phyloP scores from a whole-genome alignment of 352 stramenopile species.

The Elongisporangium prolatum region DNA sequence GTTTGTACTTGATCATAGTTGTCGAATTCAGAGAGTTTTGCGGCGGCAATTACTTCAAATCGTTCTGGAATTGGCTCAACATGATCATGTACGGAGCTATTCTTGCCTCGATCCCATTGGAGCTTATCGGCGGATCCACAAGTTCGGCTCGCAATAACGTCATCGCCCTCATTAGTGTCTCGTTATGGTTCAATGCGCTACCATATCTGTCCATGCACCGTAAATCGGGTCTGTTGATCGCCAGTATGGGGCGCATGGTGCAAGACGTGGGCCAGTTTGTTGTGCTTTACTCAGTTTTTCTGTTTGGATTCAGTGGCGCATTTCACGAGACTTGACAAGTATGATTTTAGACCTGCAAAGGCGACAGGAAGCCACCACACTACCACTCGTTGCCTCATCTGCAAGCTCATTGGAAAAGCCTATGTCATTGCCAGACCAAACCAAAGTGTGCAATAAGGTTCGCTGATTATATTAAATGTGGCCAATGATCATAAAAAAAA shows the following conservation, averaged over 20 bases:
- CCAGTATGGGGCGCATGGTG: constrained; percentile 74
- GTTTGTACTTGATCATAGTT: constrained; percentile 43
- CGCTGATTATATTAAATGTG: no score
- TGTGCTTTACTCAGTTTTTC: constrained; percentile 67
- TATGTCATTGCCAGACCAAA: no score
- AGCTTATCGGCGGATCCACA: constrained; percentile 24
- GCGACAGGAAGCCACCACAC: not conserved
- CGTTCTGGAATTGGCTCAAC: constrained; percentile 62
- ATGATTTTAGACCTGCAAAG: not conserved
- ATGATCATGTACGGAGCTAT: constrained; percentile 36
- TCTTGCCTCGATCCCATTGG: constrained; percentile 44
- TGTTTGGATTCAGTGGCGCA: constrained; percentile 62
- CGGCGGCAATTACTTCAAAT: constrained; percentile 49
- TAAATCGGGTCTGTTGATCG: constrained; percentile 53
- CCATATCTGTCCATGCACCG: constrained; percentile 63
- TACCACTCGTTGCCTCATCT: not conserved
- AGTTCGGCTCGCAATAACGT: constrained; percentile 35
- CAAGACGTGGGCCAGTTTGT: constrained; percentile 65
- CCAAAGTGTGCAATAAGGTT: no score
- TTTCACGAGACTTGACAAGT: constrained; percentile 27
- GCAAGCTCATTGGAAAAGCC: not conserved
- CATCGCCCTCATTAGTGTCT: constrained; percentile 50
- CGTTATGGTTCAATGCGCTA: constrained; percentile 64
- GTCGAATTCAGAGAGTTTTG: constrained; percentile 46
- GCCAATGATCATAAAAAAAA: no score